Base-by-base conservation (phyloP, 192 early-diverging fungal species). In the Coemansia sp. region DNA sequence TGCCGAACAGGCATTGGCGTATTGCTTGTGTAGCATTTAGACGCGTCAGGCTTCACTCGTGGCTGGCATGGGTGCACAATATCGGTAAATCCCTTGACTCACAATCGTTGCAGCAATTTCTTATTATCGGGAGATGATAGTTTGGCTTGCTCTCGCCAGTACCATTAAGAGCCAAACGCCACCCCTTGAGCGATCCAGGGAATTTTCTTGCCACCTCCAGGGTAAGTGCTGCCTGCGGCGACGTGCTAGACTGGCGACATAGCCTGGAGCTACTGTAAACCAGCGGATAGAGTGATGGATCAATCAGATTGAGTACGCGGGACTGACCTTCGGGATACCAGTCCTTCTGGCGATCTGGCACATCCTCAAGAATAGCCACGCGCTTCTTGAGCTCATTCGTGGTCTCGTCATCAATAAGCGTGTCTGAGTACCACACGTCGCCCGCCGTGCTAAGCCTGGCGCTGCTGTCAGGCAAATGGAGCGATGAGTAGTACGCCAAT, bases 321-420 rank as follows among this genome's bases (percentile, higher is more conserved):
- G 84, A 67, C 14, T 72, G 59, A 4, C 77, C 73, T 3, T 74
- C 82, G 67, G 87, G 83, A 79, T 79, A 73, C 66, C 34, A 85
- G 18, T 85, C 73, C 18, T 83, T 70, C 13, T 31, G 79, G 63
- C 35, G 55, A 33, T 39, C 13, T 24, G 36, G 18, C n/a, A 18
- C 58, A 16, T 8, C 21, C 58, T 24, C 36, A 13, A 26, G 58
- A 31, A 65, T 51, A 20, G 62, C 31, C 1, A 38, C 28, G 34
- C 67, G n/a, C 7, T 56, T 38, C 60, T 42, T 4, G 20, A 70
- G 38, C 6, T 63, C 59, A 36, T 24, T 21, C 7, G 7, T 26
- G 2, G 21, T 45, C 0, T 36, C 51, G 11, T 24, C 40, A 8
- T 63, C 56, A 3, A 79, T 36, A 11, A 71, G 26, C 1, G 45